Evolutionary conservation across 768 basidiomycete genomes (phyloP).

Genomic region (Boletus pseudopeckii): DNA sequence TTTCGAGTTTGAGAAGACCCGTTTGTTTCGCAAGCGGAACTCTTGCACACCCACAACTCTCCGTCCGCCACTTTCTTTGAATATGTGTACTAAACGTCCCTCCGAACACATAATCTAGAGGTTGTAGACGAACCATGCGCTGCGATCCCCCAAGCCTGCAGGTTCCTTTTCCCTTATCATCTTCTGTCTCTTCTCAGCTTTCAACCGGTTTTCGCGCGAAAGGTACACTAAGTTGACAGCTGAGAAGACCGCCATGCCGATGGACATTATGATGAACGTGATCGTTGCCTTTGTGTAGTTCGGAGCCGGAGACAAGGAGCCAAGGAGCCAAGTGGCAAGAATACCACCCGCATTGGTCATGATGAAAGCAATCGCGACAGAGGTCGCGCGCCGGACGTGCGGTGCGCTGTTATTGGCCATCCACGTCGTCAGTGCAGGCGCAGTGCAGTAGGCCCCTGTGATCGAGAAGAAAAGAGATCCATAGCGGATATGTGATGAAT

Average conservation of each 20-base stretch:
- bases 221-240: conserved; percentile 41
- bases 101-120: conserved; percentile 24
- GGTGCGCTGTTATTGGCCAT: conserved; percentile 56
- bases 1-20: not conserved
- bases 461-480: conserved; percentile 42
- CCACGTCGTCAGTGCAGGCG: not conserved
- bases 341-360: conserved; percentile 60
- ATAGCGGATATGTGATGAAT: conserved; percentile 44
- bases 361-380: conserved; percentile 55
- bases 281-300: conserved; percentile 47
- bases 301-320: conserved; percentile 46
- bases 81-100: not conserved
- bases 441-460: conserved; percentile 6
- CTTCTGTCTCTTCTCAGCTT: conserved; percentile 33
- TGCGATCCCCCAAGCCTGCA: conserved; percentile 42
- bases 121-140: conserved; percentile 54
- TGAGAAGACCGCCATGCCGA: conserved; percentile 37
- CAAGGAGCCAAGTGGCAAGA: conserved; percentile 58
- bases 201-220: conserved; percentile 42
- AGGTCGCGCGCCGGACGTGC: conserved; percentile 25
- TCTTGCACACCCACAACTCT: not conserved
- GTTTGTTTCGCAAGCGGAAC: not conserved
- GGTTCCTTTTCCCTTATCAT: conserved; percentile 29
- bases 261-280: conserved; percentile 35
- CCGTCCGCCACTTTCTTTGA: not conserved